Base-by-base conservation (phyloP, 306 rosid genomes). In the Abrus pulchellus region DNA sequence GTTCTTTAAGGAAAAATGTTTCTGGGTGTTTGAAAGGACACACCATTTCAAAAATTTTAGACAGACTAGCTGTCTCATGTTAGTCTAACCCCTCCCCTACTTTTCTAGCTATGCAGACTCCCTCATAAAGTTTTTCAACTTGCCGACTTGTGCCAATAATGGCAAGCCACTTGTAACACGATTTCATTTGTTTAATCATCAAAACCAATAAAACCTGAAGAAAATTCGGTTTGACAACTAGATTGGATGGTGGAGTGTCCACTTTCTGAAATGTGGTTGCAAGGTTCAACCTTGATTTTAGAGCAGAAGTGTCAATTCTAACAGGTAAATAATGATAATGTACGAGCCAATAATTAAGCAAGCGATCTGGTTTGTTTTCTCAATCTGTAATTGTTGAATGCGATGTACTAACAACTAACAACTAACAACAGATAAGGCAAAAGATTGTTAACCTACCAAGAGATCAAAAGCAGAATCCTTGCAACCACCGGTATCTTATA, bases 361-460 rank as follows among this genome's bases (percentile, higher is more conserved):
- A 69, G 61, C 76, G 30, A 56, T 76, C 53, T 57, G 12, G 33
- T 53, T 52, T 32, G 3, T 34, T 79, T 66, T 71, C 47, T 65
- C 34, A 41, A 20, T 59, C 44, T 48, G 73, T 9, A 7, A 57
- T 28, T 40, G 54, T 55, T 74, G 68, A 83, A 59, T 12, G 65
- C 53, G 69, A 77, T 53, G 56, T 32, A 30, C 52, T 9, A 62
- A 55, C 83, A 80, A 74, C 52, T 9, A 62, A 55, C 83, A 80
- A 74, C 84, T 5, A 83, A 76, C 14, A 72, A 54, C 29, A 55
- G 56, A 70, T 57, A 32, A 20, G 30, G 30, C 53, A 55, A 71
- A 57, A 80, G 75, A 75, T 82, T 65, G 87, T 79, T 9, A n/a
- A 86, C 94, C 36, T 85, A 95, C 99, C 99, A 95, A 76, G 98